Evolutionary conservation across 2,329 filamentous ascomycete species (phyloP).

Genomic region (Botryotinia narcissicola): DNA sequence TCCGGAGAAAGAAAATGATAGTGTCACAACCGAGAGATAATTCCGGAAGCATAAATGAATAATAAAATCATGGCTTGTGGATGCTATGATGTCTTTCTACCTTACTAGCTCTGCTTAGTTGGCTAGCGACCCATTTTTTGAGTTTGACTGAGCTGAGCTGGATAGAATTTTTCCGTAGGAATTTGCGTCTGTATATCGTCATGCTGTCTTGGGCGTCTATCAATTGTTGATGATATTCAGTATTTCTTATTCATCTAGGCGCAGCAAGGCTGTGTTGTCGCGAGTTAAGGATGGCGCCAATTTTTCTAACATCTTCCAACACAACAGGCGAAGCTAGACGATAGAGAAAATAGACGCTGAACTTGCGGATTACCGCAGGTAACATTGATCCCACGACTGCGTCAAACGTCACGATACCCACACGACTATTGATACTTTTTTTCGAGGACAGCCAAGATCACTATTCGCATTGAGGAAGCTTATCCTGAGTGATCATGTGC

Average conservation of each 20-base stretch:
- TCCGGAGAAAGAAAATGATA: background rate
- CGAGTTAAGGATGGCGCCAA: background rate
- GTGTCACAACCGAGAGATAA: background rate
- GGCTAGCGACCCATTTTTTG: background rate
- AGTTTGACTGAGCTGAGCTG: background rate
- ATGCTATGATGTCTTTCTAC: background rate
- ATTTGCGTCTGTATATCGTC: background rate
- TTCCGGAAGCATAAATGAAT: background rate
- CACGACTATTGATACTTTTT: background rate
- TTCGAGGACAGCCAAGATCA: background rate
- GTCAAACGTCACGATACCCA: background rate
- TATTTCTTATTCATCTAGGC: background rate
- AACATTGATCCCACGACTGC: background rate
- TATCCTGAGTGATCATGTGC: background rate
- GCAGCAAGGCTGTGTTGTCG: background rate
- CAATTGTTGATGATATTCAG: background rate
- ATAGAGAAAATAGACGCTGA: background rate
- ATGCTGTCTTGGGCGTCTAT: background rate
- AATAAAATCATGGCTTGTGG: background rate
- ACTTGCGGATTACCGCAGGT: background rate
- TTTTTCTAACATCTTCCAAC: background rate
- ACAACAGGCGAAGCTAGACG: background rate
- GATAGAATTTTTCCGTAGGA: background rate
- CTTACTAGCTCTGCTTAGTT: background rate
- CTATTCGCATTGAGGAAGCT: background rate